phyloP scores from a whole-genome alignment of 176 grass and related monocot species.

The Cenchrus purpureus region DNA sequence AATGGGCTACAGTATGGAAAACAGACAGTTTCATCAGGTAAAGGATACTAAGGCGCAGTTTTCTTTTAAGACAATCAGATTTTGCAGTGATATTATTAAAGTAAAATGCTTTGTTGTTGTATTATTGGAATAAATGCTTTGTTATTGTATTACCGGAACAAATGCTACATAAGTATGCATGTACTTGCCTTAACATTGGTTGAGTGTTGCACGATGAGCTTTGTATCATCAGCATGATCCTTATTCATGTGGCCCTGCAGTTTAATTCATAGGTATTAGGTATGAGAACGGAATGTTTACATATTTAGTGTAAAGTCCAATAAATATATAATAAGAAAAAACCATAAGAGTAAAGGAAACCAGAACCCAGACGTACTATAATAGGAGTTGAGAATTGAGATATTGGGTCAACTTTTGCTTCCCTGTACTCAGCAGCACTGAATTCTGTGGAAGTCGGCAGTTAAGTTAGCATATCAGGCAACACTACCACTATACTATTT shows the following conservation, averaged over 20 bases:
- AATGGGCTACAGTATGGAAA: background rate
- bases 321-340: constrained; percentile 11
- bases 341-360: constrained; percentile 25
- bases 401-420: constrained; percentile 84
- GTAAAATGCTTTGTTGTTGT: background rate
- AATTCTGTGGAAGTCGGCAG: constrained; percentile 64
- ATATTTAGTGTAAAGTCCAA: background rate
- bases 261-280: background rate
- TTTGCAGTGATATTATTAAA: constrained; percentile 25
- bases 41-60: background rate
- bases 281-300: constrained; percentile 3
- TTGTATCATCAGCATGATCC: constrained; percentile 95
- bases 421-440: constrained; percentile 70
- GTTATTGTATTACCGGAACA: background rate
- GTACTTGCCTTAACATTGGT: constrained; percentile 75
- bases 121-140: constrained; percentile 10
- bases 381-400: constrained; percentile 89
- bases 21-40: background rate
- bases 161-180: constrained; percentile 4
- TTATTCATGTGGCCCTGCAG: constrained; percentile 92
- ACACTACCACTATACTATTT: constrained; percentile 9
- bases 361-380: constrained; percentile 49
- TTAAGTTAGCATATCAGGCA: constrained; percentile 13
- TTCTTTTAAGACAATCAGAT: constrained; percentile 1
- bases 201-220: constrained; percentile 84